Base-by-base conservation (phyloP, 73 alveolate species). In the Uronychia binucleata region DNA sequence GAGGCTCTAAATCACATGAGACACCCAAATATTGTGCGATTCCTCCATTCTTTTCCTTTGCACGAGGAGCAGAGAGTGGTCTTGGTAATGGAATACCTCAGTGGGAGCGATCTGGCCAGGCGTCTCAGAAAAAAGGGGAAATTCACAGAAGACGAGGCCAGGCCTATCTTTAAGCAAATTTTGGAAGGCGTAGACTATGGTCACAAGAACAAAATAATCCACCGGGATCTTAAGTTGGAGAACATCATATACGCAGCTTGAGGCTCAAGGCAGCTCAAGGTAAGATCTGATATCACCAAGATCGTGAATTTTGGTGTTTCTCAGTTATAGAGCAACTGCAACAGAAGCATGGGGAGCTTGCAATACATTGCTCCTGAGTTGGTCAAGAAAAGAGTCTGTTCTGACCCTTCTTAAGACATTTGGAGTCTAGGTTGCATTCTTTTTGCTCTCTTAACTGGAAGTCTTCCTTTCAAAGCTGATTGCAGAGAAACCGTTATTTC, bases 341-440 rank as follows among this genome's bases (percentile, higher is more conserved):
- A 92, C 46, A 34, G 89, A 1, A 81, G 89, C 75, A 81, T 81
- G 31, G 97, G 97, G 11, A 60, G 90, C 34, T 59, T 92, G 32
- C 78, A 82, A 59, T 92, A 92, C 57, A 92, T 92, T 95, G 93
- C 95, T 27, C 97, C 97, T 0, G 97, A 92, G 81, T 83, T 92
- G 5, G 83, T 92, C n/a, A 86, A 25, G 81, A 58, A 92, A 90
- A 58, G 28, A 84, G 25, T 28, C 34, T 35, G 60, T 79, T 34
- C 34, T 31, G 74, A 46, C 19, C 67, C 67, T 11, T 5, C 67
- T 19, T 19, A 11, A 19, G 67, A 46, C 19, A 19, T 46, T 19
- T 46, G 67, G 67, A 46, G 67, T 46, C 67, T 46, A 11, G 67
- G 67, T 19, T 46, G 67, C 19, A 46, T 46, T 5, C 19, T 46